Evolutionary conservation across 148 eudicot species (phyloP), one percentile per base, ranked within the genome.

Genomic region (Vaccinium corymbosum): DNA sequence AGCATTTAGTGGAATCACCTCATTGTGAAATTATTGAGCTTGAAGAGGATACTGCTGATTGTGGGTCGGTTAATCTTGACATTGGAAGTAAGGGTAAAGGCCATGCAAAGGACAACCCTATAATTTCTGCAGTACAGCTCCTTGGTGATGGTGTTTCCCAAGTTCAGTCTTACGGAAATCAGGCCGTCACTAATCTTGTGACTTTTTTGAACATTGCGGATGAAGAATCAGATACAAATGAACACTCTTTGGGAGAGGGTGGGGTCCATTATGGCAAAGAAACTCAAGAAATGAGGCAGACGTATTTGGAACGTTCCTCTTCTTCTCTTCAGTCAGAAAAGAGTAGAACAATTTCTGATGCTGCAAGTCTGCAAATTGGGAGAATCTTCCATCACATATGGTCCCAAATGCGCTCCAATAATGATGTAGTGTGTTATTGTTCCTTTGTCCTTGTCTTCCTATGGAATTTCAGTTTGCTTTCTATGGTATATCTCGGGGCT

Each of bases 401-500:
- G 99, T 91, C 93, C 79, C 98, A 94, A 84, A 97, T 97, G 98
- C 89, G 96, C 38, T 93, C 99, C 50, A 97, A 97, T 81, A 93
- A 93, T 80, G 98, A 97, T 84, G 85, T 97, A 83, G 99, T 97
- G 66, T 97, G 99, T 80, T 97, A 97, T 85, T 94, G 95, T 89
- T 95, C 98, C 90, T 97, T 97, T 85, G 84, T 97, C 86, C 89
- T 97, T 17, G 93, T 93, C 81, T 95, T 95, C 84, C 91, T 97
- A 70, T 97, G 99, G 99, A 97, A 97, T 88, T 97, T 97, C 91
- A 97, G 97, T 87, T 86, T 97, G 88, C 94, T 97, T 53, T 97
- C 98, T 4, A 92, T 97, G 99, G 94, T 93, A 15, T 97, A 97
- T 89, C 94, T 97, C 83, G 97, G 91, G 51, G 97, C 94, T 82